Conservation (phyloP, 768 basidiomycete genomes). For the Boletus coccyginus region DNA sequence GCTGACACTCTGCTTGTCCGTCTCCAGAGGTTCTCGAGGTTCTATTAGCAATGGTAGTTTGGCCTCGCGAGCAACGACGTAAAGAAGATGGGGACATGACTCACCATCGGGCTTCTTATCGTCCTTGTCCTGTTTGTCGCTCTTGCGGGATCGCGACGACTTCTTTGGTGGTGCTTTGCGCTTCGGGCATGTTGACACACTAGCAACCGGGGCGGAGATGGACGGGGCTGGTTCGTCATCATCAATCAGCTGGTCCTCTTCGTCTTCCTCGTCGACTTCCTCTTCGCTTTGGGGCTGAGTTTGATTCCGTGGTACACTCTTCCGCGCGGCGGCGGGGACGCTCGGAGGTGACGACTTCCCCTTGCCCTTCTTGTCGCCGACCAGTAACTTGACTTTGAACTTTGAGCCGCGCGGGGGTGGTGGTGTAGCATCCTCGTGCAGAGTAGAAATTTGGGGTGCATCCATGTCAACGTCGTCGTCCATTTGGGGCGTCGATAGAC, state of each 20-base stretch:
- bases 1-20: constrained; percentile 19
- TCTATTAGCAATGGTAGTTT: constrained; percentile 19
- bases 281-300: constrained; percentile 35
- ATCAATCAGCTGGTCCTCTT: constrained; percentile 81
- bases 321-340: constrained; percentile 19
- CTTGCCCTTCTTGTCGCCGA: constrained; percentile 42
- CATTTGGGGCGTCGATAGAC: constrained; percentile 19
- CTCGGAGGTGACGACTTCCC: constrained; percentile 35
- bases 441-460: constrained; percentile 78
- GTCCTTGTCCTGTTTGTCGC: constrained; percentile 43
- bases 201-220: constrained; percentile 26
- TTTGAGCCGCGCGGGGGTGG: constrained; percentile 48
- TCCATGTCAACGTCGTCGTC: constrained; percentile 63
- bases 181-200: constrained; percentile 41
- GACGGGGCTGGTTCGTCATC: constrained; percentile 44
- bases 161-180: constrained; percentile 49
- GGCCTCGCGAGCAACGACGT: constrained; percentile 11
- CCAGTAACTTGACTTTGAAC: constrained; percentile 49
- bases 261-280: constrained; percentile 61
- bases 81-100: constrained; percentile 29
- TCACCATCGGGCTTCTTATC: constrained; percentile 47
- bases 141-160: constrained; percentile 52
- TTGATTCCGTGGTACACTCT: constrained; percentile 17
- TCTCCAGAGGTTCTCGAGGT: constrained; percentile 30
- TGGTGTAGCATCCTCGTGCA: constrained; percentile 69